Conservation (phyloP, 2,329 filamentous ascomycete genomes). For the Calonectria hawksworthii region DNA sequence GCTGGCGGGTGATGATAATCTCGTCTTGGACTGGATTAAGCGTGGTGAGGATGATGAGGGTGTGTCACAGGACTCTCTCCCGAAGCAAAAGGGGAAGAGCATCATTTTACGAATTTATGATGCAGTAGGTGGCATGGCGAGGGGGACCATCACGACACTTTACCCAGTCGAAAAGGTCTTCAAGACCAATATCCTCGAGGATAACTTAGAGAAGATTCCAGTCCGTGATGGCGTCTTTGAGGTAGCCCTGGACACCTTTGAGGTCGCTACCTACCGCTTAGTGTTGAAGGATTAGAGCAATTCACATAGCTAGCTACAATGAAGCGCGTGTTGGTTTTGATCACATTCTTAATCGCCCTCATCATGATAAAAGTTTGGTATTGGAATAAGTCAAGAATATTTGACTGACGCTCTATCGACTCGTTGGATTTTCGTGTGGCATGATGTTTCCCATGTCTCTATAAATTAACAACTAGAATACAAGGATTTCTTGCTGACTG, state of each 20-base stretch:
- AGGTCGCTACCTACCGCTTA: slow-evolving; percentile 14
- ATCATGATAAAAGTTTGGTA: too few relatives aligned
- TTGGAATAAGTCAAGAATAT: too few relatives aligned
- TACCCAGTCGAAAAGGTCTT: not conserved
- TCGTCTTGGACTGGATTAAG: slow-evolving; percentile 92
- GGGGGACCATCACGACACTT: not conserved
- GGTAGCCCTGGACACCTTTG: slow-evolving; percentile 10
- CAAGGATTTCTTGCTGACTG: too few relatives aligned
- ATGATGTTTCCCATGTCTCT: too few relatives aligned
- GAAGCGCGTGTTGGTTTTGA: too few relatives aligned
- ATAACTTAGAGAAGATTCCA: not conserved
- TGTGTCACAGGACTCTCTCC: slow-evolving; percentile 53
- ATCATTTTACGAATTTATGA: not conserved
- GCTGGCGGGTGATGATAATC: slow-evolving; percentile 69
- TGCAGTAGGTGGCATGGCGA: not conserved
- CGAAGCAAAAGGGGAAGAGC: not conserved
- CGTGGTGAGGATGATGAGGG: slow-evolving; percentile 91
- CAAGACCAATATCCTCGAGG: slow-evolving; percentile 7
- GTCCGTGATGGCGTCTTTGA: not conserved
- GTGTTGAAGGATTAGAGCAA: not conserved
- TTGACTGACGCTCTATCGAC: too few relatives aligned
- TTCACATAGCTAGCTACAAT: too few relatives aligned
- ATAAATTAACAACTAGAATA: too few relatives aligned
- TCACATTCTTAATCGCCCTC: too few relatives aligned
- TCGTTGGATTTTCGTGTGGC: too few relatives aligned